A percentile compares a stretch with the other conserved stretches of the same genome.
Conservation (phyloP, 2,329 filamentous ascomycete genomes). For the Raffaelea arxii region DNA sequence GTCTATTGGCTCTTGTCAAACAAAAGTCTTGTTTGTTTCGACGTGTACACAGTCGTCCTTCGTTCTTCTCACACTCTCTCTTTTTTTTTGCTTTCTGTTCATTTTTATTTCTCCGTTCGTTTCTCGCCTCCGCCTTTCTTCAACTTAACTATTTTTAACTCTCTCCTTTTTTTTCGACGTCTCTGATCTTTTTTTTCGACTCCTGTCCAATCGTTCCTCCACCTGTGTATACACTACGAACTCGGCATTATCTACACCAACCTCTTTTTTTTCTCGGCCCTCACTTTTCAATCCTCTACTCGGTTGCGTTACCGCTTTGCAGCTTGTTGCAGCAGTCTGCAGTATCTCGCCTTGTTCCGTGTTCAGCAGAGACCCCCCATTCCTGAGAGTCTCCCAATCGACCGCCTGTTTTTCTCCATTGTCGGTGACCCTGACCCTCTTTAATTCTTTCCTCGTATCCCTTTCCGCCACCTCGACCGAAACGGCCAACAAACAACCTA, state of each 20-base stretch:
- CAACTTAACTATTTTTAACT: too few species aligned
- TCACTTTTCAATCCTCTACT: not conserved
- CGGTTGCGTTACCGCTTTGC: not conserved
- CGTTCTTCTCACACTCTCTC: not conserved
- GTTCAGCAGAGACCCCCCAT: not conserved
- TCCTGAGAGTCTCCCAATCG: not conserved
- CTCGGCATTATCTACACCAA: not conserved
- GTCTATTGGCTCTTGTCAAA: not conserved
- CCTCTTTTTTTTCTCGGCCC: not conserved
- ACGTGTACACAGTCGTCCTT: not conserved
- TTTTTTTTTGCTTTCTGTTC: not conserved
- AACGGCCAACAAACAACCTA: not conserved
- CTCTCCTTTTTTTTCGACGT: too few species aligned
- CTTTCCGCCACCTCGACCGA: not conserved
- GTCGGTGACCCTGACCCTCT: not conserved
- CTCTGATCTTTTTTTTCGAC: not conserved
- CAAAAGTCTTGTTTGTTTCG: not conserved
- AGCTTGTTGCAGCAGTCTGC: not conserved
- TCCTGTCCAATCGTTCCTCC: not conserved
- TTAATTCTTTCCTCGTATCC: not conserved
- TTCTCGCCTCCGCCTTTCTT: not conserved
- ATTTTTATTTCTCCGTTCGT: not conserved
- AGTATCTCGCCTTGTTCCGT: not conserved
- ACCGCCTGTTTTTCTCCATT: not conserved
- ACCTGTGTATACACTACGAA: not conserved